Evolutionary conservation across 306 rosid genomes (phyloP).

Genomic region (Sechiopsis laciniata): DNA sequence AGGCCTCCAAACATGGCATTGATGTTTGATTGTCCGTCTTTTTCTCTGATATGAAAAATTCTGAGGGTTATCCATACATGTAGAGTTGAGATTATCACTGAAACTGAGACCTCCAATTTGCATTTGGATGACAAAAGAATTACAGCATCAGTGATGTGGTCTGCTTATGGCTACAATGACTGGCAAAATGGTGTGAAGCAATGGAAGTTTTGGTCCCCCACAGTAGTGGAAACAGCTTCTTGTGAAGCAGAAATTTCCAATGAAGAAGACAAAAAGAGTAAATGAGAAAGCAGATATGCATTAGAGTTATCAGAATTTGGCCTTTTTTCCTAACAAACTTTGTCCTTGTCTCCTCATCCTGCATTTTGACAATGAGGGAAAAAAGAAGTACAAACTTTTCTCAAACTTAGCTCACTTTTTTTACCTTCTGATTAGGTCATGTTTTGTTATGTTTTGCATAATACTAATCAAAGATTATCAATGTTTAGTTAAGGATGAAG

Average conservation of each 20-base stretch:
- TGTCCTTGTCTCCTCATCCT: constrained; percentile 58
- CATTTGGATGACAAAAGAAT: constrained; percentile 14
- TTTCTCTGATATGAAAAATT: background rate
- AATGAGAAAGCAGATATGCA: constrained; percentile 32
- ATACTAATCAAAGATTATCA: no score
- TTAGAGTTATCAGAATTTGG: constrained; percentile 35
- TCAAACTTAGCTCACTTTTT: background rate
- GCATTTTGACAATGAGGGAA: background rate
- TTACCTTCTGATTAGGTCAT: background rate
- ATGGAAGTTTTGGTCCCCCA: constrained; percentile 26
- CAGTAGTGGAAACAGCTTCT: constrained; percentile 11
- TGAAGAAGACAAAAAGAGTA: constrained; percentile 36
- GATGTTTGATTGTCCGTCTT: constrained; percentile 3
- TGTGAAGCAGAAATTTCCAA: constrained; percentile 33
- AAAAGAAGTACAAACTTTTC: background rate
- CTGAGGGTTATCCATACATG: background rate
- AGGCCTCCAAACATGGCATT: background rate
- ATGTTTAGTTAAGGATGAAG: no score
- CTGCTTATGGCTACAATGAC: constrained; percentile 19
- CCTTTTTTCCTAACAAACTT: constrained; percentile 42
- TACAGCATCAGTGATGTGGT: constrained; percentile 21
- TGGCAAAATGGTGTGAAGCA: constrained; percentile 2
- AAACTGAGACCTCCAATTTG: background rate
- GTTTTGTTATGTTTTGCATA: no score
- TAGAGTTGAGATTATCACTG: background rate